These are phyloP conservation scores for Tilletia walkeri DNA, from an alignment of 1,284 basidiomycete species.

Conservation along the genomic window DNA sequence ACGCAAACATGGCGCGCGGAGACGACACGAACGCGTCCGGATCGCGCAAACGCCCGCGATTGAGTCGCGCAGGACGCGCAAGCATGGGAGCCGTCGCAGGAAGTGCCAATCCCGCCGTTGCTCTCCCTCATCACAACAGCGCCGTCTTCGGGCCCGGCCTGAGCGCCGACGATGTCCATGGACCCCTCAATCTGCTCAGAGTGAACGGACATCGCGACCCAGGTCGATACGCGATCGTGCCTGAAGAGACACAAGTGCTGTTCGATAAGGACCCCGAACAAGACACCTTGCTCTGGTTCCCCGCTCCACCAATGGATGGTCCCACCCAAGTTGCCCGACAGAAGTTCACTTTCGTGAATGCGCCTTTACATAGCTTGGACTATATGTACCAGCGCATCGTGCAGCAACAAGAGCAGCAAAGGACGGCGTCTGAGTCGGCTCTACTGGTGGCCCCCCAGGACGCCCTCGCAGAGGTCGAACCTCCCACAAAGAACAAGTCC, in stretches of 20 bases:
- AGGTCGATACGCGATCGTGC: not conserved
- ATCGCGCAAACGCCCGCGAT: no score
- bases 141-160: not conserved
- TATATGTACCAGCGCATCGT: constrained; percentile 4
- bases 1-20: no score
- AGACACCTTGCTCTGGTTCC: constrained; percentile 3
- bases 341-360: not conserved
- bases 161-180: constrained; percentile 1
- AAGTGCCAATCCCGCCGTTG: no score
- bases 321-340: constrained; percentile 1
- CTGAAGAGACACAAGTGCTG: constrained; percentile 2
- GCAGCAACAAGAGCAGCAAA: not conserved
- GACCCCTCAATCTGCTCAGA: not conserved
- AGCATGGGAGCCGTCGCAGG: no score
- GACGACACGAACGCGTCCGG: no score
- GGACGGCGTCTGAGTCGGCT: not conserved
- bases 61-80: no score
- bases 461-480: not conserved
- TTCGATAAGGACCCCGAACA: constrained; percentile 13
- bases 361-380: constrained; percentile 8
- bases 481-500: not conserved
- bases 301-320: constrained; percentile 3
- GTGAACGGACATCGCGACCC: constrained; percentile 4
- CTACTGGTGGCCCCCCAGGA: not conserved
- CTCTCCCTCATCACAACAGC: no score